Evolutionary conservation across 2,329 filamentous ascomycete species (phyloP).

Genomic region (Arthrobotrys sinensis): DNA sequence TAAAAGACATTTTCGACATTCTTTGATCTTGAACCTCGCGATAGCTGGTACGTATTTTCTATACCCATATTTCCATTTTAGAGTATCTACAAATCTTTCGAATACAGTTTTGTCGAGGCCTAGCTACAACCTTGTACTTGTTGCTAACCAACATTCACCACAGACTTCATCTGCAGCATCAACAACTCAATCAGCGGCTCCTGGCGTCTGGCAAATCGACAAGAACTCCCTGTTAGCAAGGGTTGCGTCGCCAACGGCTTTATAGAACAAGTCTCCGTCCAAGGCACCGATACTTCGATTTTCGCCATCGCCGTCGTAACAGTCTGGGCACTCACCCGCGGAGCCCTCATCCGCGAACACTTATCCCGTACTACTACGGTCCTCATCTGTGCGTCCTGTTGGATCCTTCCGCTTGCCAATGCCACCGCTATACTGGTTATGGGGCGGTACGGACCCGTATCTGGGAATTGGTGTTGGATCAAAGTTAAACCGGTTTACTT

Average conservation of each 20-base stretch:
- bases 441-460: slow-evolving; percentile 67
- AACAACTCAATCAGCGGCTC: slow-evolving; percentile 69
- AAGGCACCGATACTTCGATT: slow-evolving; percentile 68
- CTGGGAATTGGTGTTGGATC: slow-evolving; percentile 72
- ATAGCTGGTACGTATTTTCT: slow-evolving; percentile 44
- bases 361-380: slow-evolving; percentile 45
- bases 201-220: slow-evolving; percentile 65
- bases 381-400: slow-evolving; percentile 67
- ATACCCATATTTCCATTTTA: neutral
- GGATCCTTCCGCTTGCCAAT: slow-evolving; percentile 68
- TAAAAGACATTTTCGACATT: slow-evolving; percentile 59
- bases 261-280: slow-evolving; percentile 70
- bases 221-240: slow-evolving; percentile 64
- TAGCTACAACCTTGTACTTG: no score
- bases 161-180: slow-evolving; percentile 68
- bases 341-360: slow-evolving; percentile 60
- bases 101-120: no score
- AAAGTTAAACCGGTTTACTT: slow-evolving; percentile 66
- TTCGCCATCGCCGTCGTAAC: slow-evolving; percentile 70
- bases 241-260: slow-evolving; percentile 69
- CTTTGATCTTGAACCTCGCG: slow-evolving; percentile 54
- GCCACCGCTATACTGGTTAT: slow-evolving; percentile 65
- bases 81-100: no score
- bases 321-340: slow-evolving; percentile 67
- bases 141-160: neutral